Evolutionary conservation across 768 basidiomycete species (phyloP), one percentile per base, ranked within the genome.

Genomic region (Boletus vermiculosoides): DNA sequence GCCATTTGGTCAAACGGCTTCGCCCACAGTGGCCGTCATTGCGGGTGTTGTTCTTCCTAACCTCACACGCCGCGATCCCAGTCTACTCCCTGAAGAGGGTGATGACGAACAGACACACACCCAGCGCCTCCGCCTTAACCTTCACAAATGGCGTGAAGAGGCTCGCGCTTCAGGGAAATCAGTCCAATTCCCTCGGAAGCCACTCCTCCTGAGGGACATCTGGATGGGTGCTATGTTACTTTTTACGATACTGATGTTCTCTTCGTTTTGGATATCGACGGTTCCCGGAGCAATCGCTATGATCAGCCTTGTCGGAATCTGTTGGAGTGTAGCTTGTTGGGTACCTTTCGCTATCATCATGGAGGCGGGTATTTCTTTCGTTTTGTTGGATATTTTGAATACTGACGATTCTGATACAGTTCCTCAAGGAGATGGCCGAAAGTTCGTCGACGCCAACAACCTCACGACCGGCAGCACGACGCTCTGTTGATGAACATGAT

Each of bases 251-350:
- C 76, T 97, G 57, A 92, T 90, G 55, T 80, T 88, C 65, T 88
- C 86, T 39, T 95, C 94, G 0, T 89, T 95, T 76, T 94, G 92
- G 74, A 85, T 98, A 63, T 79, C 79, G 12, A 92, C 87, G 1
- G 90, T 94, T 1, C 25, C 40, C 18, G 66, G 90, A 82, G 95
- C 95, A 10, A 91, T 91, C 16, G 71, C 86, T 18, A 86, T 89
- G 65, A 90, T 97, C 54, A 85, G 86, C 50, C 68, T 95, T 50
- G 85, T 96, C 23, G 95, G 95, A 42, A 88, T 97, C 37, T 95
- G 90, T 71, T 98, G 95, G 95, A 92, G 94, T 11, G 92, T 97
- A 40, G 92, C 95, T n/a, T 92, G 91, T 75, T 97, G 95, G 95
- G 92, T 92, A 16, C 94, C 94, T 3, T 97, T 97, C 63, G 90